phyloP scores from a whole-genome alignment of 495 filamentous ascomycete species.

The Thozetella sp. region DNA sequence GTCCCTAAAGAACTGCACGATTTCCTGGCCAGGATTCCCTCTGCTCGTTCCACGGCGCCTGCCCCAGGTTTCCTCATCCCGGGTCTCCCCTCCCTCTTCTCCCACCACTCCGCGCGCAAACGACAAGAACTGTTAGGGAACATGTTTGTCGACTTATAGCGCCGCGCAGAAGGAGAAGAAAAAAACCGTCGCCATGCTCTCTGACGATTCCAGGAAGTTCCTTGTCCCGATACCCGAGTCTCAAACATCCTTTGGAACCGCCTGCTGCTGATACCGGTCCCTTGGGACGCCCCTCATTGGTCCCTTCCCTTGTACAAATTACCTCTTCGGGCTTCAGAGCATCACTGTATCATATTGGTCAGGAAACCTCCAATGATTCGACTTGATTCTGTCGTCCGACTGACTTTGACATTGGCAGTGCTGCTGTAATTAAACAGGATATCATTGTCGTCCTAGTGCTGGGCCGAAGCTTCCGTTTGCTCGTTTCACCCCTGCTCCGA shows the following conservation, averaged over 20 bases:
- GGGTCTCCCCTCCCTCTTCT: conserved; percentile 8
- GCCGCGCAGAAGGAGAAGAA: neutral
- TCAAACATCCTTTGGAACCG: conserved; percentile 17
- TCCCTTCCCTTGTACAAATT: conserved; percentile 28
- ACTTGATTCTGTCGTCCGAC: conserved; percentile 17
- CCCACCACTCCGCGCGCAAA: conserved; percentile 8
- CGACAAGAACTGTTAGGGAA: conserved; percentile 5
- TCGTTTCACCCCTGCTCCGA: conserved; percentile 5
- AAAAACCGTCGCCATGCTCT: conserved; percentile 29
- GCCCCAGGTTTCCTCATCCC: conserved; percentile 4
- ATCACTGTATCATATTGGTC: conserved; percentile 55
- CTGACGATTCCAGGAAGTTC: conserved; percentile 13
- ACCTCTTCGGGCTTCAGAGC: conserved; percentile 13
- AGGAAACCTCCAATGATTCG: conserved; percentile 39
- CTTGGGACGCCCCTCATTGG: conserved; percentile 23
- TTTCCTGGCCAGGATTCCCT: neutral
- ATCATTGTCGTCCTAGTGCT: conserved; percentile 3
- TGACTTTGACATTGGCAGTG: conserved; percentile 29
- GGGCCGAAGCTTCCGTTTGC: conserved; percentile 1
- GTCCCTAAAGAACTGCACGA: conserved; percentile 13
- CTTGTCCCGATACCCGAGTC: conserved; percentile 24
- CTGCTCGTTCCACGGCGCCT: neutral
- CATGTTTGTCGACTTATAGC: conserved; percentile 4
- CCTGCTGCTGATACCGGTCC: conserved; percentile 16
- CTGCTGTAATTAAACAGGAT: conserved; percentile 33